Percentiles rank a stretch among this genome's conserved stretches.
Conservation (phyloP, 2,329 filamentous ascomycete species). For the Penicillium glabrum region DNA sequence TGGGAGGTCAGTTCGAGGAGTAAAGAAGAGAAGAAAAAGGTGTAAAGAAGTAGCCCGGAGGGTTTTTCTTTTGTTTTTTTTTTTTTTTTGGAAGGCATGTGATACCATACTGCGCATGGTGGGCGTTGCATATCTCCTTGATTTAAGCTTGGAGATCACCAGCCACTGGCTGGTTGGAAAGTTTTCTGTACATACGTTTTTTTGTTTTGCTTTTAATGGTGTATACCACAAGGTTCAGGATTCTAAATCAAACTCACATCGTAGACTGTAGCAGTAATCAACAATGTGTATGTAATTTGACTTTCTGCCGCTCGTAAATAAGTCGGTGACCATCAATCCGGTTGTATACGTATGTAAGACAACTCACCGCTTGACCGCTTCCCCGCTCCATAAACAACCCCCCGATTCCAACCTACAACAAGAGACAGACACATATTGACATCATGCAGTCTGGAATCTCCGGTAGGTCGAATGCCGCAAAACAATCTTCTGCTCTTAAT, state of each 20-base stretch:
- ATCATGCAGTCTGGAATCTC: conserved; percentile 52
- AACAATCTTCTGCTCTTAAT: not conserved
- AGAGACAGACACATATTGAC: conserved; percentile 5
- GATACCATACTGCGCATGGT: conserved; percentile 26
- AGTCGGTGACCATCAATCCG: not conserved
- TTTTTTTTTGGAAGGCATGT: conserved; percentile 18
- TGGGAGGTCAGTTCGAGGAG: conserved; percentile 67
- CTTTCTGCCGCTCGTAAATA: not conserved
- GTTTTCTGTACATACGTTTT: conserved; percentile 18
- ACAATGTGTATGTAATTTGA: not conserved
- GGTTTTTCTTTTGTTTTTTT: not conserved
- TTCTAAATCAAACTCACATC: not conserved
- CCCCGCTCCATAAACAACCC: conserved; percentile 24
- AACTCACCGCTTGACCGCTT: conserved; percentile 26
- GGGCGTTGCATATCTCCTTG: conserved; percentile 21
- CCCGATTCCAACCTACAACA: conserved; percentile 1
- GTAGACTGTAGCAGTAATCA: not conserved
- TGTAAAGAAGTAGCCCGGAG: not conserved
- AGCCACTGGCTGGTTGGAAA: conserved; percentile 7
- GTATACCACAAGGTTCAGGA: conserved; percentile 16
- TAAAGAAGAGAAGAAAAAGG: conserved; percentile 23
- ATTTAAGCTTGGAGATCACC: conserved; percentile 6
- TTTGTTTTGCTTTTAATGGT: conserved; percentile 8
- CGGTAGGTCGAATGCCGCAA: conserved; percentile 30
- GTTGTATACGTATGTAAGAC: not conserved